Base-by-base conservation (phyloP, 1,284 basidiomycete genomes). In the Peniophora sp. region DNA sequence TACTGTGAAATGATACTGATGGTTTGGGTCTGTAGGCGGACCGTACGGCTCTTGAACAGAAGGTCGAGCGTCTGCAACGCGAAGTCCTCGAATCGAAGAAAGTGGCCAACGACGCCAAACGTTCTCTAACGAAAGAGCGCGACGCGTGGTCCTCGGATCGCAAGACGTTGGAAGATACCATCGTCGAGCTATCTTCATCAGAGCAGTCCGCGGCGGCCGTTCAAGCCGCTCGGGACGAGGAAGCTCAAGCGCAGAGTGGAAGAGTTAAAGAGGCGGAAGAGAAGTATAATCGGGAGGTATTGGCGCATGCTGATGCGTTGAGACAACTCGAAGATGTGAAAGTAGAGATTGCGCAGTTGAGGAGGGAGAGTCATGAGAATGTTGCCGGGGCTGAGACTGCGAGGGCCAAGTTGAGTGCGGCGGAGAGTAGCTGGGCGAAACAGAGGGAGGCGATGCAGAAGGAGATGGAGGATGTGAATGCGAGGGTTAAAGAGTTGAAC, bases 291-390 rank as follows among this genome's bases (percentile, higher is more conserved):
- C 75, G 83, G 39, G 89, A 92, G 61, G 77, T 93, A n/a, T 67
- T 93, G 23, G 74, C 86, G 1, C 92, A 94, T 64, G 91, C 90
- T 0, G 85, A 92, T 47, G 77, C 87, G 2, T 83, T 93, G 71
- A 90, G 90, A 67, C 60, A 72, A 6, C 74, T 90, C 17, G 79
- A 85, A 17, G 69, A 66, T 12, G 71, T 92, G 53, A 86, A 83
- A 64, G 72, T 78, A 52, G 79, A 89, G 47, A 70, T 92, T 2
- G 62, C 70, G 11, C 62, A 68, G 22, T 66, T 74, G 11, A 81
- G 83, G 59, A 63, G 68, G 3, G 61, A 74, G 19, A 72, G 78
- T 8, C 74, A 84, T 14, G 79, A 88, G 52, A 72, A 77, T 51
- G 66, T 75, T 25, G 73, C 77, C 6, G 71, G 78, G 3, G 78